These are phyloP conservation scores for Trichoderma endophyticum DNA, from an alignment of 2,329 filamentous ascomycete genomes.

Conservation along the genomic window DNA sequence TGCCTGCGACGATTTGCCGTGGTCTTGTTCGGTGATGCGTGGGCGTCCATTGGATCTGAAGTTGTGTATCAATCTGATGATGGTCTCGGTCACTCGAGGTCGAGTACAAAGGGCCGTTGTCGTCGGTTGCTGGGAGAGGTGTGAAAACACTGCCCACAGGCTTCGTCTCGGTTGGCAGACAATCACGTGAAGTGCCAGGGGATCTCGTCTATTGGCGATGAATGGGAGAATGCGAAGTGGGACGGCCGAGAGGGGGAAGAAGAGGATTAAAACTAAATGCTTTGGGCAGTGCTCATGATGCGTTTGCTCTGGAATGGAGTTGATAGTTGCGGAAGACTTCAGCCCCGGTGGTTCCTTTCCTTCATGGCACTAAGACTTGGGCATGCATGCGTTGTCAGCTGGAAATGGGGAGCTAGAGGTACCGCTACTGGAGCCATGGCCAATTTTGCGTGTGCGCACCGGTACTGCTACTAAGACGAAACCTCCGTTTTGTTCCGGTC, in stretches of 20 bases:
- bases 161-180: not conserved
- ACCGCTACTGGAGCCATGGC: not conserved
- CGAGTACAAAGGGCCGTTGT: not conserved
- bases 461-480: not conserved
- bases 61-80: not conserved
- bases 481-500: not conserved
- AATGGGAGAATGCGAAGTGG: not conserved
- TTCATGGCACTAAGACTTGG: not conserved
- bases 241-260: not conserved
- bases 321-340: not conserved
- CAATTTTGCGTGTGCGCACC: not conserved
- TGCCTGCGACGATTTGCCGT: conserved; percentile 38
- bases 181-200: not conserved
- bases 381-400: conserved; percentile 14
- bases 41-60: conserved; percentile 32
- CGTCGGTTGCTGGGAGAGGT: not conserved
- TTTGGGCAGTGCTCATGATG: not conserved
- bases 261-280: not conserved
- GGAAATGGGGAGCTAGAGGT: not conserved
- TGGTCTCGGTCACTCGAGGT: not conserved
- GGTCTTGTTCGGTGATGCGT: conserved; percentile 31
- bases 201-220: not conserved
- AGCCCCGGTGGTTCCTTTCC: conserved; percentile 1
- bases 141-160: not conserved
- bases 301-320: not conserved